phyloP scores from a whole-genome alignment of 495 filamentous ascomycete species.

The Durotheca rogersii region DNA sequence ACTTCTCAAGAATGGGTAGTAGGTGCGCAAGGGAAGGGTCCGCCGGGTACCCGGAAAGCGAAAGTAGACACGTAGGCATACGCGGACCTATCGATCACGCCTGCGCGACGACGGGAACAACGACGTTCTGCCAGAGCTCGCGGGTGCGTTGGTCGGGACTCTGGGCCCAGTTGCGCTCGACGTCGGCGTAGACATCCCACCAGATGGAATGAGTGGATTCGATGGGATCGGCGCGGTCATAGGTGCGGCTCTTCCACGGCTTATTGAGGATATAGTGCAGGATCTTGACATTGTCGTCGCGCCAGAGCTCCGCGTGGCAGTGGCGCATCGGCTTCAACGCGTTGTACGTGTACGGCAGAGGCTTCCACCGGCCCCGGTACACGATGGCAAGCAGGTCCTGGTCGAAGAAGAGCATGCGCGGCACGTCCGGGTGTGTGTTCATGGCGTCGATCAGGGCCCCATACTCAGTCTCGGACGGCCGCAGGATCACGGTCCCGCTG shows the following conservation, averaged over 20 bases:
- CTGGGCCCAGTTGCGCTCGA: slow-evolving; percentile 40
- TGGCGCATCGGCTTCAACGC: slow-evolving; percentile 43
- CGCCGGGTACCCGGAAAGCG: too few species aligned
- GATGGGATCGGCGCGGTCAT: slow-evolving; percentile 34
- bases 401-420: slow-evolving; percentile 45
- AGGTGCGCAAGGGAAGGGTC: too few species aligned
- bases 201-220: slow-evolving; percentile 42
- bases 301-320: slow-evolving; percentile 37
- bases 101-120: slow-evolving; percentile 43
- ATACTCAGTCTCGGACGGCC: slow-evolving; percentile 37
- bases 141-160: slow-evolving; percentile 30
- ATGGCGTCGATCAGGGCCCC: slow-evolving; percentile 40
- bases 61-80: too few species aligned
- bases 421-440: slow-evolving; percentile 45
- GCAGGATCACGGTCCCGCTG: slow-evolving; percentile 41
- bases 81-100: too few species aligned
- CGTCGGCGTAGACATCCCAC: slow-evolving; percentile 40
- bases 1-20: too few species aligned
- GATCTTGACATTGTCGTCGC: slow-evolving; percentile 39
- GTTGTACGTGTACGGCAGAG: slow-evolving; percentile 42
- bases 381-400: slow-evolving; percentile 44
- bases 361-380: slow-evolving; percentile 42
- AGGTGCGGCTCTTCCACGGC: slow-evolving; percentile 41
- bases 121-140: slow-evolving; percentile 38
- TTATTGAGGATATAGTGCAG: slow-evolving; percentile 44